Conservation (phyloP, 192 early-diverging fungal species). For the Coemansia sp. region DNA sequence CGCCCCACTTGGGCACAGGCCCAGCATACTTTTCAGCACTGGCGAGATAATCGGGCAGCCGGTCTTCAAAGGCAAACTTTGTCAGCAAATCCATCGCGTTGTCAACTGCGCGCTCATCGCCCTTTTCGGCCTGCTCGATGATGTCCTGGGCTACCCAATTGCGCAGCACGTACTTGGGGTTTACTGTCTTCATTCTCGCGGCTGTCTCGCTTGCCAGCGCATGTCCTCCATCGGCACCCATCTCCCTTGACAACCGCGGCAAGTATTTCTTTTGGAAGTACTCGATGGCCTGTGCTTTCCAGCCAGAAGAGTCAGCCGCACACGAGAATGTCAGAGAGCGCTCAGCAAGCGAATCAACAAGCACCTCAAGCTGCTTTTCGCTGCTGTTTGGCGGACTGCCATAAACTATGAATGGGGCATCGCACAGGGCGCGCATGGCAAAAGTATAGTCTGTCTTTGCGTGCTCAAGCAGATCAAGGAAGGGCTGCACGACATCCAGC, state of each 20-base stretch:
- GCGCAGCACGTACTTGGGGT: conserved; percentile 78
- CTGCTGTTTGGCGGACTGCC: conserved; percentile 12
- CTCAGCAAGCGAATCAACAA: conserved; percentile 10
- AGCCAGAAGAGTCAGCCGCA: conserved; percentile 1
- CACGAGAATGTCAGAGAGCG: conserved; percentile 25
- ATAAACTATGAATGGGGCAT: conserved; percentile 45
- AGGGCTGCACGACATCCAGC: conserved; percentile 62
- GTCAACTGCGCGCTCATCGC: conserved; percentile 43
- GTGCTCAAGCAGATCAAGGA: conserved; percentile 66
- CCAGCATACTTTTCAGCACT: conserved; percentile 51
- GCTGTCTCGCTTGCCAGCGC: background rate
- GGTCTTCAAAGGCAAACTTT: conserved; percentile 54
- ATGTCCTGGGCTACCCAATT: conserved; percentile 79
- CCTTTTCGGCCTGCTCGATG: conserved; percentile 56
- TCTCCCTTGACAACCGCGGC: conserved; percentile 52
- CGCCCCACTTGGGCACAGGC: conserved; percentile 63
- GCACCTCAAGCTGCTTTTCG: conserved; percentile 21
- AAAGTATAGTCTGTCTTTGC: conserved; percentile 71
- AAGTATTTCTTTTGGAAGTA: conserved; percentile 57
- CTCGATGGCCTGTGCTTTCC: conserved; percentile 22
- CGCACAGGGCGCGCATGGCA: conserved; percentile 72
- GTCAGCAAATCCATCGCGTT: conserved; percentile 49
- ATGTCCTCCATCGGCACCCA: conserved; percentile 22
- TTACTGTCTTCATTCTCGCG: conserved; percentile 65
- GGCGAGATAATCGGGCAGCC: conserved; percentile 39